These are phyloP conservation scores for Platanus orientalis DNA, from an alignment of 164 flowering plant genomes.

Conservation along the genomic window DNA sequence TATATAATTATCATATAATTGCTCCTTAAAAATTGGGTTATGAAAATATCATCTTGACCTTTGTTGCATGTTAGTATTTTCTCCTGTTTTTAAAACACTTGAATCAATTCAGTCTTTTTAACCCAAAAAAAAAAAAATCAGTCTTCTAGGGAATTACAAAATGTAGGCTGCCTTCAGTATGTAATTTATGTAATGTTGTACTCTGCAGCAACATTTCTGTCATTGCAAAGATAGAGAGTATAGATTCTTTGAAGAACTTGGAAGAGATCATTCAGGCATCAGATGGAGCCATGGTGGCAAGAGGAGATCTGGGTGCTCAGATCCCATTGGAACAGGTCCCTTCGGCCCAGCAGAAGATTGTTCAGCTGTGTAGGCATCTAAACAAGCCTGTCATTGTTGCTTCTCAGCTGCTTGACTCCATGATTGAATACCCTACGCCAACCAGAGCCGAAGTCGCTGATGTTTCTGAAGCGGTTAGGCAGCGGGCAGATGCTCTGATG, in stretches of 20 bases:
- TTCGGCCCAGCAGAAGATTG: conserved; percentile 81
- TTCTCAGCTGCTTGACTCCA: conserved; percentile 90
- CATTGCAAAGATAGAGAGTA: conserved; percentile 92
- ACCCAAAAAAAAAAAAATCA: no score
- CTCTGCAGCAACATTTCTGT: conserved; percentile 73
- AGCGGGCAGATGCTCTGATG: conserved; percentile 93
- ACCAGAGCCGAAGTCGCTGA: conserved; percentile 99
- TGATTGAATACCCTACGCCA: conserved; percentile 99
- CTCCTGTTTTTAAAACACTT: background rate
- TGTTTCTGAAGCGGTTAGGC: conserved; percentile 96
- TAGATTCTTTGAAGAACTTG: conserved; percentile 84
- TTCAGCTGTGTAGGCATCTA: conserved; percentile 74
- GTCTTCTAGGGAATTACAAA: background rate
- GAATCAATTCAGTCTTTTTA: no score
- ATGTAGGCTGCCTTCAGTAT: background rate
- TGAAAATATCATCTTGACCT: no score
- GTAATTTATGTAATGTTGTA: background rate
- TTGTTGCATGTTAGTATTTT: no score
- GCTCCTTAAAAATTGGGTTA: no score
- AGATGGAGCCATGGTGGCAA: conserved; percentile 98
- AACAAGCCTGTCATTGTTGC: conserved; percentile 97
- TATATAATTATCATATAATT: background rate
- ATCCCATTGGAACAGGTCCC: conserved; percentile 98
- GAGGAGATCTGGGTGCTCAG: conserved; percentile 98
- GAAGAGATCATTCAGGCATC: conserved; percentile 87